Base-by-base conservation (phyloP, 1,139 yeast species). In the Eremothecium cymbalariae region DNA sequence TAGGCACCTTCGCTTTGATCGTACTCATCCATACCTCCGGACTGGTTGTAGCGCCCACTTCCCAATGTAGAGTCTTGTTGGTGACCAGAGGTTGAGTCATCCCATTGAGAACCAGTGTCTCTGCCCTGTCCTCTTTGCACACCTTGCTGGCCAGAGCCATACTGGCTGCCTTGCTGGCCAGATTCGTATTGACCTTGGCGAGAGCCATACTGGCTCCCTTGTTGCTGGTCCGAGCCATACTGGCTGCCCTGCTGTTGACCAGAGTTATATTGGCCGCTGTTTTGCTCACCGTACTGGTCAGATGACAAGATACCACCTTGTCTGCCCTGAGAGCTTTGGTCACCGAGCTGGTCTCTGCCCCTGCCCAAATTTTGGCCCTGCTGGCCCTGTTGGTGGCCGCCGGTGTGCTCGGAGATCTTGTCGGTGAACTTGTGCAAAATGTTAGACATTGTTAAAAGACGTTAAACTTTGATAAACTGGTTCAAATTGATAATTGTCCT, bases 361-460 rank as follows among this genome's bases (percentile, higher is more conserved):
- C 36, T 37, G 4, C 39, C 40, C 16, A 28, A 37, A 15, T 37
- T 37, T 25, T 36, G 38, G 16, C 33, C 33, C 31, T 31, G 26
- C 33, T 18, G 15, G 21, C 34, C 39, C 18, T 27, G 31, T 17
- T 43, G 31, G 16, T 43, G 33, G 21, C 43, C 39, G 13, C 40
- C 44, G 9, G 8, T 9, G 32, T 46, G 40, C 20, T 46, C 46
- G 20, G 46, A 33, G 14, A 51, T 28, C 31, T 50, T 51, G 18
- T 50, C 55, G 8, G 53, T 36, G 19, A 53, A 38, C 32, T 51
- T 51, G 39, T 53, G 50, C 18, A 51, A 33, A 35, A 53, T 31
- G 30, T 50, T 45, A 26, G 57, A 45, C 53, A 51, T 51, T 31
- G 22, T 37, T n/a, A n/a, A n/a, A n/a, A n/a, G n/a, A n/a, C n/a